A percentile compares a stretch with the other conserved stretches of the same genome.
These are phyloP conservation scores for Rhynchospora pubera DNA, from an alignment of 176 grass and related monocot species.

Conservation along the genomic window DNA sequence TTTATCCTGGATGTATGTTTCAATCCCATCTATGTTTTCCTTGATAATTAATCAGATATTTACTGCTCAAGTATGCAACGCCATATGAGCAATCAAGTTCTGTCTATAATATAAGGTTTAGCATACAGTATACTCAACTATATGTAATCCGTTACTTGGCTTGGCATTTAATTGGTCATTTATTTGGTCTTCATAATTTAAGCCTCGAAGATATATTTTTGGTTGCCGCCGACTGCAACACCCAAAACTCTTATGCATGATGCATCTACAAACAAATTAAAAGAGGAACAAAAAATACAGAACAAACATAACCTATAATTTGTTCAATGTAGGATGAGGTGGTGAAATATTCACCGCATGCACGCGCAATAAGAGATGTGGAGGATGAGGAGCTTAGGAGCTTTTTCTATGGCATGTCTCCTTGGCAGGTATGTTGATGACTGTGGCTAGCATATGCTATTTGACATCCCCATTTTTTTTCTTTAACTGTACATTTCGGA, in stretches of 20 bases:
- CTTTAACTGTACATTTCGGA: not conserved
- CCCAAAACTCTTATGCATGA: not conserved
- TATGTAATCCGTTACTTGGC: not conserved
- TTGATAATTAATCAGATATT: not conserved
- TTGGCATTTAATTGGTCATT: not conserved
- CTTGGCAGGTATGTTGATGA: slow-evolving; percentile 60
- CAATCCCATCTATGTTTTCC: slow-evolving; percentile 1
- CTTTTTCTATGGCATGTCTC: slow-evolving; percentile 99
- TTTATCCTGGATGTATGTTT: slow-evolving; percentile 82
- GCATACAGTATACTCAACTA: not conserved
- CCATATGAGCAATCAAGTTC: not conserved
- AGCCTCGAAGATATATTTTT: not conserved
- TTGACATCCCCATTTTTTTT: not conserved
- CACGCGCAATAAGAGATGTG: slow-evolving; percentile 92
- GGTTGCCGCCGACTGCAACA: not conserved
- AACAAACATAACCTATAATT: not conserved
- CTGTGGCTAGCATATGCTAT: not conserved
- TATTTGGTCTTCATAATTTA: not conserved
- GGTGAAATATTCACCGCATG: slow-evolving; percentile 92
- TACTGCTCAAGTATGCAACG: not conserved
- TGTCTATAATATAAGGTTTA: not conserved
- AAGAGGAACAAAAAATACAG: not conserved
- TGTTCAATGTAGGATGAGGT: slow-evolving; percentile 66
- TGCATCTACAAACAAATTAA: not conserved
- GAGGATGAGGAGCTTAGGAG: slow-evolving; percentile 94